A percentile compares a stretch with the other conserved stretches of the same genome.
Evolutionary conservation across 345 rosid species (phyloP).

Genomic region (Heritiera littoralis): DNA sequence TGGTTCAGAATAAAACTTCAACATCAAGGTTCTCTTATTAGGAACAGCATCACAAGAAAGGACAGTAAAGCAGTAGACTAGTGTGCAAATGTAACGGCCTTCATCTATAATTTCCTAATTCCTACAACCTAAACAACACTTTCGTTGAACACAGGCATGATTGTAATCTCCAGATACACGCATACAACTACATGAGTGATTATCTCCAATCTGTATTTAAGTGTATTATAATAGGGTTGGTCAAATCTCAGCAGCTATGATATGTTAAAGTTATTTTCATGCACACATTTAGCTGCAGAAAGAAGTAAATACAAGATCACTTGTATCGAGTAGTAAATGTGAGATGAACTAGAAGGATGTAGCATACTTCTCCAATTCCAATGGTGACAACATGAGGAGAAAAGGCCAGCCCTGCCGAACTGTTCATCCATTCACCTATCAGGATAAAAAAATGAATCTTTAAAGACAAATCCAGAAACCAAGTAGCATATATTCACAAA

Average conservation of each 20-base stretch:
- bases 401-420: constrained; percentile 93
- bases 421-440: constrained; percentile 99
- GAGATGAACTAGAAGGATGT: constrained; percentile 13
- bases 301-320: constrained; percentile 8
- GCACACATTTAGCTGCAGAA: constrained; percentile 7
- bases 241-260: background rate
- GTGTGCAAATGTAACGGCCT: background rate
- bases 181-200: background rate
- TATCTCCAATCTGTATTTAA: background rate
- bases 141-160: background rate
- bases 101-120: constrained; percentile 1
- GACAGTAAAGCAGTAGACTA: background rate
- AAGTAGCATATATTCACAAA: background rate
- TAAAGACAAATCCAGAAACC: background rate
- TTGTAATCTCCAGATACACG: background rate
- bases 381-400: constrained; percentile 86
- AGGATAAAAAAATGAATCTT: constrained; percentile 19
- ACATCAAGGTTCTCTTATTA: background rate
- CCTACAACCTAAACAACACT: background rate
- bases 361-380: constrained; percentile 80
- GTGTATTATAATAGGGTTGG: background rate
- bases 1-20: background rate
- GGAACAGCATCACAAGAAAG: background rate
- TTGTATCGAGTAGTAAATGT: background rate
- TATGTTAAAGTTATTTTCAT: background rate